Conservation (phyloP, 768 basidiomycete genomes). For the Guyanaporus albipodus region DNA sequence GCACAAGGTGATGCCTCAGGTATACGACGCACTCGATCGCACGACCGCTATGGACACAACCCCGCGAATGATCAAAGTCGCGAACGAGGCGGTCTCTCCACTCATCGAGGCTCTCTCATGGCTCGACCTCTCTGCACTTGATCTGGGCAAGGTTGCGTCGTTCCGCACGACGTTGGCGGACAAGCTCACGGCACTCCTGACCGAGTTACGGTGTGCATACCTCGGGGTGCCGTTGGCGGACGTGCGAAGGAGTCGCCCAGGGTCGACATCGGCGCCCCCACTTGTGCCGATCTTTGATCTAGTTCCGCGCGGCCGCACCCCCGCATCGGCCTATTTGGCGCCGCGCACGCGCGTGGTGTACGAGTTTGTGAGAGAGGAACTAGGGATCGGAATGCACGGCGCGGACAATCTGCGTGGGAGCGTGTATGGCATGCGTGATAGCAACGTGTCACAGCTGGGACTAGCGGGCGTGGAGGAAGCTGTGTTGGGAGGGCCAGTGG, state of each 20-base stretch:
- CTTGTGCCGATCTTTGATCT: constrained; percentile 39
- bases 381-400: constrained; percentile 82
- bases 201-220: constrained; percentile 29
- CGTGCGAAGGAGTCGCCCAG: constrained; percentile 12
- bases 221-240: constrained; percentile 22
- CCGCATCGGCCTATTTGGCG: constrained; percentile 59
- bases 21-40: constrained; percentile 54
- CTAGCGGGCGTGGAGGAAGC: constrained; percentile 56
- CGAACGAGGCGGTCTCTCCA: constrained; percentile 53
- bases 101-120: constrained; percentile 49
- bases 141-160: constrained; percentile 20
- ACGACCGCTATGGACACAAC: constrained; percentile 70
- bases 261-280: constrained; percentile 13
- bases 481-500: constrained; percentile 14
- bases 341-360: constrained; percentile 61
- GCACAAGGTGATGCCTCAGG: constrained; percentile 33
- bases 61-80: constrained; percentile 68
- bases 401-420: constrained; percentile 63
- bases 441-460: constrained; percentile 33
- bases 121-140: constrained; percentile 12
- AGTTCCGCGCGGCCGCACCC: constrained; percentile 51
- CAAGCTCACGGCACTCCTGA: constrained; percentile 18
- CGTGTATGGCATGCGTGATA: constrained; percentile 47
- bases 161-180: constrained; percentile 21
- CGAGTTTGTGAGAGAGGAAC: constrained; percentile 64